These are phyloP conservation scores for Leccinellum rugosiceps DNA, from an alignment of 768 basidiomycete species.

Conservation along the genomic window DNA sequence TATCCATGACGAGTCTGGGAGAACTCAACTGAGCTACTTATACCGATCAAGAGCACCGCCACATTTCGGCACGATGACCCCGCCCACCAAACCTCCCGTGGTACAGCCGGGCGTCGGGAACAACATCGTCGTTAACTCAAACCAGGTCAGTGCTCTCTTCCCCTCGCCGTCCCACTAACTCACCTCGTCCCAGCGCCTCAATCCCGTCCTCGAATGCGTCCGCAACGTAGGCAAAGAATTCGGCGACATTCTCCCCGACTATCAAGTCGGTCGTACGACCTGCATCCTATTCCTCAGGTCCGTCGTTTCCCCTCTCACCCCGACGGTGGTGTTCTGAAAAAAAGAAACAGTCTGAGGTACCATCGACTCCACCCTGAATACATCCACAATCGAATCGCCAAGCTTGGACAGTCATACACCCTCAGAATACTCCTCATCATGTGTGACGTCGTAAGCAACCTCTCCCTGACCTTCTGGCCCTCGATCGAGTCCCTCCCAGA, in stretches of 20 bases:
- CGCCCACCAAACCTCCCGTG: slow-evolving; percentile 44
- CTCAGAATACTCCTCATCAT: slow-evolving; percentile 83
- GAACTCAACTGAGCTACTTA: neutral
- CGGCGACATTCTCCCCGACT: slow-evolving; percentile 90
- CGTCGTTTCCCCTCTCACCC: neutral
- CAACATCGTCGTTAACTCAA: slow-evolving; percentile 59
- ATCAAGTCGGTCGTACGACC: slow-evolving; percentile 92
- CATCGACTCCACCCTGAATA: slow-evolving; percentile 98
- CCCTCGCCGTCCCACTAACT: neutral
- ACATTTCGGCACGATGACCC: slow-evolving; percentile 5
- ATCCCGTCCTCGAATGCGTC: slow-evolving; percentile 84
- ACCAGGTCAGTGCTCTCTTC: slow-evolving; percentile 42
- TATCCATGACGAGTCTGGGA: slow-evolving; percentile 23
- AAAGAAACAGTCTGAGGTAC: slow-evolving; percentile 69
- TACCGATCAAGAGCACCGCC: neutral
- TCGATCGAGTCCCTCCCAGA: slow-evolving; percentile 40
- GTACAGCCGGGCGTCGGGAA: slow-evolving; percentile 64
- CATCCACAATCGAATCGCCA: slow-evolving; percentile 86
- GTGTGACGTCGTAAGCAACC: slow-evolving; percentile 81
- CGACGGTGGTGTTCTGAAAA: neutral
- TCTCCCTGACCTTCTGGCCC: neutral
- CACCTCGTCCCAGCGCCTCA: slow-evolving; percentile 57
- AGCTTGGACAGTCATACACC: slow-evolving; percentile 76
- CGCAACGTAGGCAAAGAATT: slow-evolving; percentile 91
- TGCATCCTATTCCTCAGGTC: slow-evolving; percentile 91